Evolutionary conservation across 129 eudicot species (phyloP).

Genomic region (Saposhnikovia divaricata): DNA sequence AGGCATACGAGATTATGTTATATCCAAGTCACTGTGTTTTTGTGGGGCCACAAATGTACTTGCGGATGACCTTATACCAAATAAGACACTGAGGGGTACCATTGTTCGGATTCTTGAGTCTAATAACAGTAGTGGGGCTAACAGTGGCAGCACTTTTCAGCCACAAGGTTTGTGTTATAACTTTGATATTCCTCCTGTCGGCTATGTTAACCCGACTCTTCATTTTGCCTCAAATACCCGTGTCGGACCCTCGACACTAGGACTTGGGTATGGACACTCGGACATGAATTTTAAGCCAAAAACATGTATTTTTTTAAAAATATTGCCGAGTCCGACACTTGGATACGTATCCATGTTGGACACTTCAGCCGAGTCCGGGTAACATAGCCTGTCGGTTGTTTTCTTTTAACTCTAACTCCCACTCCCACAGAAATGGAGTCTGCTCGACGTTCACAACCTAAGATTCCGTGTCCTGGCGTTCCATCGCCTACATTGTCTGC

Average conservation of each 20-base stretch:
- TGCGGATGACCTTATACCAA: slow-evolving; percentile 53
- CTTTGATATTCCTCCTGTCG: background rate
- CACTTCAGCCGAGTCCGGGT: too few relatives aligned
- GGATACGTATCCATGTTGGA: too few relatives aligned
- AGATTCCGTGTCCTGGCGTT: slow-evolving; percentile 21
- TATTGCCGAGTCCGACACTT: too few relatives aligned
- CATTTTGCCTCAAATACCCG: too few relatives aligned
- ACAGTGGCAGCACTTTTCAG: slow-evolving; percentile 31
- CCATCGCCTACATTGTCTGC: slow-evolving; percentile 40
- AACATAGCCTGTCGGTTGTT: background rate
- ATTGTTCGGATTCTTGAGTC: slow-evolving; percentile 43
- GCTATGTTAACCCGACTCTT: too few relatives aligned
- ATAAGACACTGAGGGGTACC: slow-evolving; percentile 47
- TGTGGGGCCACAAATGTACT: slow-evolving; percentile 50
- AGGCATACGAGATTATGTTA: slow-evolving; percentile 44
- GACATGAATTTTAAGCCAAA: too few relatives aligned
- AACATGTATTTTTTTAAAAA: too few relatives aligned
- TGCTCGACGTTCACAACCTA: slow-evolving; percentile 35
- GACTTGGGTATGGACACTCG: too few relatives aligned
- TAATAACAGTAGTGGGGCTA: slow-evolving; percentile 37
- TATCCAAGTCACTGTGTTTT: slow-evolving; percentile 43
- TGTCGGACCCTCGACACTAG: too few relatives aligned
- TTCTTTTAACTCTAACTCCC: background rate
- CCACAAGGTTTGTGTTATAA: slow-evolving; percentile 30
- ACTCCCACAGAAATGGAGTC: slow-evolving; percentile 33